phyloP scores from a whole-genome alignment of 2,329 filamentous ascomycete genomes.

The Teratosphaeria gauchensis region DNA sequence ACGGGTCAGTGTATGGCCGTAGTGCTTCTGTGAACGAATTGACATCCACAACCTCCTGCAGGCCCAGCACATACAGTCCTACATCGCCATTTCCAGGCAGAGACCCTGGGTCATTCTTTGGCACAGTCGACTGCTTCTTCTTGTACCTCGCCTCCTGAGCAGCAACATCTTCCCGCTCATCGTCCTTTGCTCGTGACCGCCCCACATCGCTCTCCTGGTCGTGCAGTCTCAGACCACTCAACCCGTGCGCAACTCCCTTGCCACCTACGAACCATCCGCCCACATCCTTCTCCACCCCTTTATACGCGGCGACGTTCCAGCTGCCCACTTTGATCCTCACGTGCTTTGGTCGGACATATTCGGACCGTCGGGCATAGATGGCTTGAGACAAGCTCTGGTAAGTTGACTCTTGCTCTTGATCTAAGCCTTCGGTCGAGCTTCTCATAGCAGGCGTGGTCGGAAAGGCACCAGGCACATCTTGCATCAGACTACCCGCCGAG shows the following conservation, averaged over 20 bases:
- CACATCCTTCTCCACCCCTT: conserved; percentile 79
- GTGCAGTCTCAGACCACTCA: conserved; percentile 44
- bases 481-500: conserved; percentile 28
- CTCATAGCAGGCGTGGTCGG: conserved; percentile 19
- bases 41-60: conserved; percentile 89
- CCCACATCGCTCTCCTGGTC: conserved; percentile 11
- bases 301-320: conserved; percentile 86
- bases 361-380: conserved; percentile 61
- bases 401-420: conserved; percentile 9
- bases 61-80: conserved; percentile 77
- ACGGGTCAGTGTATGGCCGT: conserved; percentile 63
- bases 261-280: conserved; percentile 79
- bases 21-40: conserved; percentile 71
- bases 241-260: conserved; percentile 55
- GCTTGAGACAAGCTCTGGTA: conserved; percentile 40
- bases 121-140: conserved; percentile 35
- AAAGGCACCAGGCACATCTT: conserved; percentile 42
- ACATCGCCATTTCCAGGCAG: conserved; percentile 58
- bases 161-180: conserved; percentile 35
- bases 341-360: conserved; percentile 66
- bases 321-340: conserved; percentile 83
- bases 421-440: conserved; percentile 7
- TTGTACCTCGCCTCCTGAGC: conserved; percentile 39
- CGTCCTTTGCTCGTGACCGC: conserved; percentile 13
- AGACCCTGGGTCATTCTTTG: conserved; percentile 34